Percentiles rank a stretch among this genome's conserved stretches.
Evolutionary conservation across 441 rosid genomes (phyloP).

Genomic region (Brassica hybrid): DNA sequence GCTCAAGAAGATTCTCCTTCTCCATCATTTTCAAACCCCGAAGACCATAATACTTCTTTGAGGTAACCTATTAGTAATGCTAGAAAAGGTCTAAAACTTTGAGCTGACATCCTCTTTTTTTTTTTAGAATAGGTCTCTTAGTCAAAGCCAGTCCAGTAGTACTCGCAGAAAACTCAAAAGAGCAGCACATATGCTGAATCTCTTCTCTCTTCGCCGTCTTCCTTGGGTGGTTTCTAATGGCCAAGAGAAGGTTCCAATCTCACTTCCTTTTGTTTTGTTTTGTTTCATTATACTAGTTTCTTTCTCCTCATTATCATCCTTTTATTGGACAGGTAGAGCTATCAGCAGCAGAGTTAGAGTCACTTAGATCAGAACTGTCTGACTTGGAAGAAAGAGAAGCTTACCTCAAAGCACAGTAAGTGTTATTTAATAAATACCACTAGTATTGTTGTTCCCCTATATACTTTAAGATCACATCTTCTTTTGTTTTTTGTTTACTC

Average conservation of each 20-base stretch:
- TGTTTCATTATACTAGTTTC: background rate
- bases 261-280: background rate
- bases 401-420: slow-evolving; percentile 86
- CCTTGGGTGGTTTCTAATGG: slow-evolving; percentile 70
- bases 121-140: slow-evolving; percentile 59
- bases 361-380: slow-evolving; percentile 79
- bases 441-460: background rate
- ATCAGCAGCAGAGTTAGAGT: slow-evolving; percentile 73
- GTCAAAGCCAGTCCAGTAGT: slow-evolving; percentile 49
- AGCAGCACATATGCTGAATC: slow-evolving; percentile 72
- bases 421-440: background rate
- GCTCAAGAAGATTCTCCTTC: slow-evolving; percentile 44
- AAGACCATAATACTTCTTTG: slow-evolving; percentile 39
- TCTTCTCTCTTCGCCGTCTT: slow-evolving; percentile 69
- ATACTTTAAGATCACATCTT: slow-evolving; percentile 3
- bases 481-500: background rate
- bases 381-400: slow-evolving; percentile 92
- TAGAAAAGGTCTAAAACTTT: background rate
- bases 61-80: slow-evolving; percentile 47
- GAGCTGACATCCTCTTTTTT: slow-evolving; percentile 16
- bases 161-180: slow-evolving; percentile 56
- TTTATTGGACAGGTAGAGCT: slow-evolving; percentile 64
- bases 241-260: slow-evolving; percentile 72
- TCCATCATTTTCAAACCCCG: slow-evolving; percentile 53
- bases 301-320: slow-evolving; percentile 22